phyloP scores from a whole-genome alignment of 2,329 filamentous ascomycete species.

The Neofusicoccum sp. region DNA sequence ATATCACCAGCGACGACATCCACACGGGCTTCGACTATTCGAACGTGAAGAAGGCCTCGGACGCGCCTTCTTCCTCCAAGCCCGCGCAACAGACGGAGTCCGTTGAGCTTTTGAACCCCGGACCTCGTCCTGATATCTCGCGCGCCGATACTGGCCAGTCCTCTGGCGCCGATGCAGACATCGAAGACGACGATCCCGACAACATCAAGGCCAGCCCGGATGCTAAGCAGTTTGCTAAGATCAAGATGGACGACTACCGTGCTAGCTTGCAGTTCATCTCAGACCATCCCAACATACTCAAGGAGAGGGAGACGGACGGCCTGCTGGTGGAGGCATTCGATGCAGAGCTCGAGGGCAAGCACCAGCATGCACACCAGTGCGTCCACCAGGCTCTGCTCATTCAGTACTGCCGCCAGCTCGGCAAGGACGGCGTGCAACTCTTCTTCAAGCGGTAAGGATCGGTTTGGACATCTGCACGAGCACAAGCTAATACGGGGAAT shows the following conservation, averaged over 20 bases:
- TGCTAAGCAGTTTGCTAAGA: conserved; percentile 79
- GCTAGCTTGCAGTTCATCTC: conserved; percentile 75
- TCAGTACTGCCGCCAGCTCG: conserved; percentile 91
- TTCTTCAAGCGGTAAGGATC: conserved; percentile 81
- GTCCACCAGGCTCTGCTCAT: conserved; percentile 91
- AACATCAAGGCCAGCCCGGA: conserved; percentile 75
- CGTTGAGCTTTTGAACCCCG: conserved; percentile 77
- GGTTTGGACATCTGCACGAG: neutral
- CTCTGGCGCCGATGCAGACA: conserved; percentile 63
- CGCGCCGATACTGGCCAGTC: conserved; percentile 50
- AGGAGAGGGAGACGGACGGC: conserved; percentile 86
- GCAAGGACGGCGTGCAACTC: conserved; percentile 81
- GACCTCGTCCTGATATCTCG: conserved; percentile 37
- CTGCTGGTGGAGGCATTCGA: conserved; percentile 92
- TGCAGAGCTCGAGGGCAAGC: conserved; percentile 73
- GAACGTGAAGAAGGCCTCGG: conserved; percentile 57
- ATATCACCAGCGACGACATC: conserved; percentile 91
- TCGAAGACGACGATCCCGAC: conserved; percentile 69
- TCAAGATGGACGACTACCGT: conserved; percentile 74
- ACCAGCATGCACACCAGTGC: conserved; percentile 78
- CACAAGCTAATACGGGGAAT: neutral
- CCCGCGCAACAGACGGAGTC: conserved; percentile 42
- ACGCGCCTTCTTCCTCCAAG: conserved; percentile 36
- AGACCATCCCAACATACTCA: conserved; percentile 75
- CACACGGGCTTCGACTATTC: conserved; percentile 91